Base-by-base conservation (phyloP, 768 basidiomycete species). In the Amanita exitialis region DNA sequence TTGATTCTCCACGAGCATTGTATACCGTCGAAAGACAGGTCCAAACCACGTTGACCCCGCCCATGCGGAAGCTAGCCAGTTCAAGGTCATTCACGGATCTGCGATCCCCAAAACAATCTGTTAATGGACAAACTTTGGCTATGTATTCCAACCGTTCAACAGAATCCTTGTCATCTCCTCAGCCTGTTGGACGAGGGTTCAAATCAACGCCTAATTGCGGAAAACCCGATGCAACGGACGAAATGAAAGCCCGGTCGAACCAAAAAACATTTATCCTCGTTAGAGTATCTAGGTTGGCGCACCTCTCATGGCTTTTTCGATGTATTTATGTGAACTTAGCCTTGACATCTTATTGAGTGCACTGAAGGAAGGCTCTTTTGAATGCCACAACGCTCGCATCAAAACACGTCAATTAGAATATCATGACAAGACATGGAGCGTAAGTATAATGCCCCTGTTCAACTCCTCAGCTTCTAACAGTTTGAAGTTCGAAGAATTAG, bases 181-280 rank as follows among this genome's bases (percentile, higher is more conserved):
- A 34, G n/a, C 16, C 23, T n/a, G 27, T 36, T 37, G 23, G 34
- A 15, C 32, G 34, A 6, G 34, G 23, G 3, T 8, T 25, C 15
- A 43, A 44, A 37, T 36, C 32, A 44, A 32, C 15, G 21, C 10
- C 34, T 23, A 12, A 20, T n/a, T 27, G 13, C n/a, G 67, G 63
- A 51, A 65, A 64, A 47, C 66, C 67, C 23, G 77, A 76, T 23
- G 86, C 87, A 59, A 84, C 86, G 2, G 77, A 78, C n/a, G 82
- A 86, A 61, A 89, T 89, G 86, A 86, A 82, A 62, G 78, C 74
- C 10, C 78, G 92, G 6, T 90, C 91, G 1, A 77, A 79, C 0
- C 79, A 83, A 63, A 91, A 91, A 58, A 91, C 82, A 5, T 95
- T 94, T 58, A 79, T 92, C 41, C 71, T 81, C 37, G 85, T 95